phyloP scores from a whole-genome alignment of 176 grass and related monocot species.

The sorghum (Sorghum bicolor) region DNA sequence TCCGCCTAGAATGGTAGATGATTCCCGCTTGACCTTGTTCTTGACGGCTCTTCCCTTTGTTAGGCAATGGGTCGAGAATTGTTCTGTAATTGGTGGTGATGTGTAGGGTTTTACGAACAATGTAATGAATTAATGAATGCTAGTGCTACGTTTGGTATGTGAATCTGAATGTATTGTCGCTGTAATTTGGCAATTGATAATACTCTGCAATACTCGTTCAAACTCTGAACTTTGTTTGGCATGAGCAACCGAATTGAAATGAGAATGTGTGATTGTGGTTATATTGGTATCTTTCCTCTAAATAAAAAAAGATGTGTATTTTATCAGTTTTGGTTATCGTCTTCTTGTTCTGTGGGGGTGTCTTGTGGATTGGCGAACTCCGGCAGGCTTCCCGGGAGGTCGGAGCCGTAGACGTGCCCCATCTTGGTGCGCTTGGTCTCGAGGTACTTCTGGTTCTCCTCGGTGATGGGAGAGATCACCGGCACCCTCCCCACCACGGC shows the following conservation, averaged over 20 bases:
- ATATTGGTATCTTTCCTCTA: not conserved
- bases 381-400: conserved; percentile 60
- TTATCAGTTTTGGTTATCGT: conserved; percentile 29
- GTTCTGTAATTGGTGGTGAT: conserved; percentile 18
- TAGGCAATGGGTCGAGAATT: not conserved
- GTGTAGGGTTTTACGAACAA: not conserved
- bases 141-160: not conserved
- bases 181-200: too few relatives aligned
- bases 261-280: not conserved
- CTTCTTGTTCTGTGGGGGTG: not conserved
- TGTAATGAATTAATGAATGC: not conserved
- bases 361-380: conserved; percentile 46
- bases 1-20: too few relatives aligned
- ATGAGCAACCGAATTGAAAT: not conserved
- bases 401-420: conserved; percentile 93
- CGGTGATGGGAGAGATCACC: conserved; percentile 78
- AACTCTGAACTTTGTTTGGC: not conserved
- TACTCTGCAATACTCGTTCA: not conserved
- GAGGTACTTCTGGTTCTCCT: conserved; percentile 91
- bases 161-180: not conserved
- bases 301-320: not conserved
- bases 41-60: too few relatives aligned
- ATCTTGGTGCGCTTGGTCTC: conserved; percentile 94
- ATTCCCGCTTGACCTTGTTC: too few relatives aligned
- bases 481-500: conserved; percentile 85